Conservation (phyloP, 305 asterid genomes). For the Fraxinus baroniana region DNA sequence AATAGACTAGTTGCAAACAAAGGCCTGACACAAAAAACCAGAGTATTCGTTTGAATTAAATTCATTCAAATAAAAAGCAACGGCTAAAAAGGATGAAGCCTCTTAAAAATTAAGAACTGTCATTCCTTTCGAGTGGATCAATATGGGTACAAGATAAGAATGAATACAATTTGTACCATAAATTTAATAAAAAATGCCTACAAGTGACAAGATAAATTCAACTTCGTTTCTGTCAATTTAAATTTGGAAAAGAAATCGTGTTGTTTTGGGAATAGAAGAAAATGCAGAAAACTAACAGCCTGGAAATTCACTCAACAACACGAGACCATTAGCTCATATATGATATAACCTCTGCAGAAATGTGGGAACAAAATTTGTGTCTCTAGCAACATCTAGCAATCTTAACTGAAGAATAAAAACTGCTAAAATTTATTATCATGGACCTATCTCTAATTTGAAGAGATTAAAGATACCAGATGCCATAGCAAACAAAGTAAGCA, state of each 20-base stretch:
- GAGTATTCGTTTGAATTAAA: not conserved
- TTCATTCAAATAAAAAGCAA: not conserved
- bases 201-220: not conserved
- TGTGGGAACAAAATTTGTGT: not conserved
- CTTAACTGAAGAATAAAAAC: not conserved
- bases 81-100: not conserved
- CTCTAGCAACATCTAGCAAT: not conserved
- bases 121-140: not conserved
- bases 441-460: not conserved
- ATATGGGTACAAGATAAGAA: not conserved
- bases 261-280: not conserved
- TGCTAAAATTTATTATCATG: not conserved
- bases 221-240: not conserved
- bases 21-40: slow-evolving; percentile 58
- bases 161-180: not conserved
- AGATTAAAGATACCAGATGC: not conserved
- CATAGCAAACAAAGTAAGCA: not conserved
- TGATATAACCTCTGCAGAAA: not conserved
- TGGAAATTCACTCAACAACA: not conserved
- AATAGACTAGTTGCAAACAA: slow-evolving; percentile 86
- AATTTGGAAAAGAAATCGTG: not conserved
- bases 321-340: not conserved
- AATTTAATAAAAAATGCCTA: not conserved
- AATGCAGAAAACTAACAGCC: not conserved
- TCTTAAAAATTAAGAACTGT: not conserved